Evolutionary conservation across 352 stramenopile genomes (phyloP), one percentile per base, ranked within the genome.

Genomic region (Blastocystis hominis): DNA sequence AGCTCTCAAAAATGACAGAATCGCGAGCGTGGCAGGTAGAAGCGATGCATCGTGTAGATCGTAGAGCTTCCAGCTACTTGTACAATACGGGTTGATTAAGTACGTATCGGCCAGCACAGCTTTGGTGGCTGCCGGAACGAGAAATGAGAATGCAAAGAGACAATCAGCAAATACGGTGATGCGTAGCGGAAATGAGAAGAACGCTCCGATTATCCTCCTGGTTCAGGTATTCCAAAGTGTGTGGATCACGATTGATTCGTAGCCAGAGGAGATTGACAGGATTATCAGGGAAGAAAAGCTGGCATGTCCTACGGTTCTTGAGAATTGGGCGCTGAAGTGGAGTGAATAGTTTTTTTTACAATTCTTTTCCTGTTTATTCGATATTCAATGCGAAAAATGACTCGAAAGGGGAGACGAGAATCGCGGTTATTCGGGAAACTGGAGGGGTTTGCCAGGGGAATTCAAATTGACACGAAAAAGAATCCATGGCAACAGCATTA

Each of bases 311-410:
- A 78, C 68, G 4, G 68, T 38, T 30, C 20, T 78, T 17, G 68
- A 78, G 38, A 78, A 78, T 42, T 78, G 68, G 68, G 68, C 68
- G 42, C 34, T 78, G 46, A 55, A 78, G 38, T 78, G 68, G 68
- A 15, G n/a, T 59, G 68, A 17, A n/a, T 78, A 55, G n/a, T 30
- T 56, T 53, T 15, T 75, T 53, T 75, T 13, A 46, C 7, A 53
- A 75, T 34, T 66, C 56, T 56, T 9, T 56, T 56, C 17, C 50
- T 56, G 50, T 17, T 56, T 56, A 20, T 56, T 9, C 17, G 9
- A 20, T 9, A 66, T 38, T 24, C 24, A 20, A 66, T 0, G 56
- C 5, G 9, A 36, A 13, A 7, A 20, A 9, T 36, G 6, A 66
- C 24, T 34, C 56, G 13, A 66, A 24, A 20, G 24, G 17, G 17